Evolutionary conservation across 805 yeast genomes (phyloP).

Genomic region (Ogataea siamensis): DNA sequence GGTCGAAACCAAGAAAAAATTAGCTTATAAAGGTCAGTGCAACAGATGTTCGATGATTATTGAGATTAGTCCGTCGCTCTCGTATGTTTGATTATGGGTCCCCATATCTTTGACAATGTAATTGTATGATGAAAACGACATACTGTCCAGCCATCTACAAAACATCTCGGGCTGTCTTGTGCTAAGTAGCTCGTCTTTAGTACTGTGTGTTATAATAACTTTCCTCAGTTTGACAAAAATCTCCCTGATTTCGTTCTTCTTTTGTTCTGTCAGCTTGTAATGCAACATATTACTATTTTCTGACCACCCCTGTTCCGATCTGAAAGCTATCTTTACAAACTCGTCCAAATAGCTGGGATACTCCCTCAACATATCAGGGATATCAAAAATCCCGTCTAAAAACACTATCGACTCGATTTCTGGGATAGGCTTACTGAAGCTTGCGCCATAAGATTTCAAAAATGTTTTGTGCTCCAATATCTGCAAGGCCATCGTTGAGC

Average conservation of each 20-base stretch:
- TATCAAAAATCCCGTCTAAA: conserved; percentile 71
- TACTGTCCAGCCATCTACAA: conserved; percentile 31
- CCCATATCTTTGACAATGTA: conserved; percentile 46
- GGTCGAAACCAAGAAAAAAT: conserved; percentile 46
- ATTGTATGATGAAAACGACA: conserved; percentile 15
- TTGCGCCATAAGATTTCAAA: conserved; percentile 6
- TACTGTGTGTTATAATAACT: conserved; percentile 55
- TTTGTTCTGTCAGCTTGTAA: conserved; percentile 5
- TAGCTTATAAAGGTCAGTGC: conserved; percentile 7
- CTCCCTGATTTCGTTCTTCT: background rate
- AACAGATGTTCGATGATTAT: conserved; percentile 12
- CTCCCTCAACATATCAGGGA: conserved; percentile 50
- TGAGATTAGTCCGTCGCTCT: conserved; percentile 35
- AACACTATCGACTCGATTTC: conserved; percentile 34
- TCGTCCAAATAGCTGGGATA: conserved; percentile 52
- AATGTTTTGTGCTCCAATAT: conserved; percentile 33
- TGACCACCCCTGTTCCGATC: conserved; percentile 16
- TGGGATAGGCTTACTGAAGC: conserved; percentile 17
- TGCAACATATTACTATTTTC: conserved; percentile 20
- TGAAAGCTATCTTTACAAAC: conserved; percentile 62
- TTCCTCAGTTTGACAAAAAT: conserved; percentile 13
- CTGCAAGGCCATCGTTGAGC: conserved; percentile 66
- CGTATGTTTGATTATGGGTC: conserved; percentile 63
- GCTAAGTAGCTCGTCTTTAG: conserved; percentile 60
- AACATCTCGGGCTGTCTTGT: conserved; percentile 49